Evolutionary conservation across 352 stramenopile species (phyloP), one percentile per base, ranked within the genome.

Genomic region (Globisporangium splendens): DNA sequence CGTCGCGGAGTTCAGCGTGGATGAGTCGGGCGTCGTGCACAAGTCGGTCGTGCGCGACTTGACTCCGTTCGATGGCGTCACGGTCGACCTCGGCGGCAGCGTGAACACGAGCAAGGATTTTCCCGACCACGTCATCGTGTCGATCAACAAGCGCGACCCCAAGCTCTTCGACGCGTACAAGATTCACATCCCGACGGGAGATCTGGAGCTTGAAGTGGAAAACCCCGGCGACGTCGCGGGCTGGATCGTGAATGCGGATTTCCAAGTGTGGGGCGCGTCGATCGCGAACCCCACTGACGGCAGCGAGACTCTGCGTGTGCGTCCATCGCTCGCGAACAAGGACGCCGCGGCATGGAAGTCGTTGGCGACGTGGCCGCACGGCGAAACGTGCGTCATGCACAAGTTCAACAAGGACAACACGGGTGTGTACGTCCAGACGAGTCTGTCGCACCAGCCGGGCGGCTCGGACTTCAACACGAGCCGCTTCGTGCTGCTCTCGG

Each of bases 401-500:
- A 22, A 31, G 28, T 65, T 83, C 21, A 69, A 50, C 20, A 65
- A 69, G 35, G 70, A 75, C 54, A 61, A 49, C 53, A 57, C 54
- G 20, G 68, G 66, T 21, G 55, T 72, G 18, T 82, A 68, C 42
- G 67, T 75, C 20, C 59, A 76, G 59, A 76, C 72, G 35, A 81
- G 66, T 41, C 51, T 81, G 43, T 43, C 63, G 15, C 72, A 80
- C 54, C 39, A 59, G 18, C 22, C 47, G 0, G 50, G 35, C 35
- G 58, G 14, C 8, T 48, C 35, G 3, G 63, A 61, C 20, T 56
- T 54, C 42, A 73, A 76, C 59, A 79, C 70, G 42, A 73, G 65
- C 20, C 73, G 73, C 1, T 65, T 82, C 20, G 59, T 77, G 46
- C 58, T 79, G 35, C 55, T 82, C 28, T 82, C 73, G 49, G 63